Percentiles rank a stretch among this genome's conserved stretches.
Conservation (phyloP, 305 asterid species). For the Stenogyne calaminthoides region DNA sequence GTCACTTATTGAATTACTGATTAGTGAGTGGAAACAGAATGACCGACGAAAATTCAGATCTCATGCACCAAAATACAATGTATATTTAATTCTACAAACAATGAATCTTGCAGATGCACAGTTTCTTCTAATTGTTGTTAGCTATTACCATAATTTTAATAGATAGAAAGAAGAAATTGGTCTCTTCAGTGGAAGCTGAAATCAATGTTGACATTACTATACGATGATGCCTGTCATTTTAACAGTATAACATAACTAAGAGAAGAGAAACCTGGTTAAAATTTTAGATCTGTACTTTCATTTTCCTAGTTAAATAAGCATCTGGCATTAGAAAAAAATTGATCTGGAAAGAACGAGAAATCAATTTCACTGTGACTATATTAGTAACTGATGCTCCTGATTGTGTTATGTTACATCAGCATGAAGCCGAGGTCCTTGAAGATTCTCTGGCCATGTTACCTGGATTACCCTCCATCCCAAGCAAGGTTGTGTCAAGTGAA, state of each 20-base stretch:
- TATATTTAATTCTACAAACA: neutral
- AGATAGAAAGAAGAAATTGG: neutral
- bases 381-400: constrained; percentile 9
- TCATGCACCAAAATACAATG: neutral
- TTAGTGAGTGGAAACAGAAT: neutral
- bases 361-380: neutral
- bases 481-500: constrained; percentile 86
- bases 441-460: constrained; percentile 75
- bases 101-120: neutral
- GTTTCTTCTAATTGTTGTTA: neutral
- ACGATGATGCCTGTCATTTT: neutral
- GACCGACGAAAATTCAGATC: neutral
- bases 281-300: neutral
- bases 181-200: constrained; percentile 8
- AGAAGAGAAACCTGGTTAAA: neutral
- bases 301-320: neutral
- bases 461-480: constrained; percentile 80
- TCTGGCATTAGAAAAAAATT: neutral
- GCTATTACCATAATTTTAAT: neutral
- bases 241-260: neutral
- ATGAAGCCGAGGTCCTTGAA: constrained; percentile 89
- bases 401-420: constrained; percentile 48
- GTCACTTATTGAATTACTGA: neutral
- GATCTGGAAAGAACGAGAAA: neutral
- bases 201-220: neutral